Evolutionary conservation across 1,284 basidiomycete species (phyloP).

Genomic region (Salmacisia buchloeana): DNA sequence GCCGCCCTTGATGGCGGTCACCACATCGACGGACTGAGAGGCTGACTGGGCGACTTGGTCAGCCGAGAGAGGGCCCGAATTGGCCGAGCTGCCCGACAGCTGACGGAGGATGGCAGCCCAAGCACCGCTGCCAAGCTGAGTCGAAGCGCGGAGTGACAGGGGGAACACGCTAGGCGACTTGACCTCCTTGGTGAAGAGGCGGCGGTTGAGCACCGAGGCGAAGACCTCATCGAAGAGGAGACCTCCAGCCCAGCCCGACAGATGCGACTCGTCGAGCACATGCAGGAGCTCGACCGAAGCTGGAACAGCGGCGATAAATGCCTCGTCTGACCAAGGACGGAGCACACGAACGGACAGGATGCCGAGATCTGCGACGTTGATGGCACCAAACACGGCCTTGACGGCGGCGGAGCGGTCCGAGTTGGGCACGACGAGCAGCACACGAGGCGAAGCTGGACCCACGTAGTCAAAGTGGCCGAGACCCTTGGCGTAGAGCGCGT

Average conservation of each 20-base stretch:
- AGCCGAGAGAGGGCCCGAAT: slow-evolving; percentile 3
- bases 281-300: slow-evolving; percentile 35
- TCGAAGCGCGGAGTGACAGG: background rate
- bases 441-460: slow-evolving; percentile 36
- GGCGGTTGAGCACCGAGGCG: background rate
- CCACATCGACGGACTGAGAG: slow-evolving; percentile 20
- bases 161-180: slow-evolving; percentile 9
- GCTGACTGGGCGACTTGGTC: slow-evolving; percentile 25
- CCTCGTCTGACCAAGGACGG: slow-evolving; percentile 39
- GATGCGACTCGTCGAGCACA: slow-evolving; percentile 42
- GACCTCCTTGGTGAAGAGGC: background rate
- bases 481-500: slow-evolving; percentile 14
- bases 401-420: slow-evolving; percentile 40
- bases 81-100: background rate
- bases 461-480: slow-evolving; percentile 41
- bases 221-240: slow-evolving; percentile 7
- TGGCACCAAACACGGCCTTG: slow-evolving; percentile 33
- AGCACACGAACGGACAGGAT: slow-evolving; percentile 39
- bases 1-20: slow-evolving; percentile 27
- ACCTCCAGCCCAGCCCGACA: background rate
- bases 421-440: slow-evolving; percentile 45
- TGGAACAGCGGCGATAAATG: slow-evolving; percentile 35
- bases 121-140: background rate
- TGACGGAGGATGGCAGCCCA: slow-evolving; percentile 1
- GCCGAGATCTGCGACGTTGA: slow-evolving; percentile 30